These are phyloP conservation scores for Lipomyces mesembrius DNA, from an alignment of 805 yeast genomes.

Conservation along the genomic window DNA sequence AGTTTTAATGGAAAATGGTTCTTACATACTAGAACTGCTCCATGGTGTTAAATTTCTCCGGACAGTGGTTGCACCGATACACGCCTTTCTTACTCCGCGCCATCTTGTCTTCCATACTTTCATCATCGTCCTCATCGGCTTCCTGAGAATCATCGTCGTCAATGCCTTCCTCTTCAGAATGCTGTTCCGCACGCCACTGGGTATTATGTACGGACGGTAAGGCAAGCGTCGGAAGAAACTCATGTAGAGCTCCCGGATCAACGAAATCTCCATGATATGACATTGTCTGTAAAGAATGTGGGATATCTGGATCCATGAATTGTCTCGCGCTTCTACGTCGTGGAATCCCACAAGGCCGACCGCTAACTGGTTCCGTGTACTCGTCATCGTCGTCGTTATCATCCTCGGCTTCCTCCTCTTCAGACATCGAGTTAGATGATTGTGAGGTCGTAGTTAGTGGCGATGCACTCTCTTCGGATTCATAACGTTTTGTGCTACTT, in stretches of 20 bases:
- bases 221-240: not conserved
- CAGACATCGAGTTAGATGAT: not conserved
- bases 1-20: not conserved
- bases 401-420: not conserved
- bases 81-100: constrained; percentile 47
- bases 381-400: not conserved
- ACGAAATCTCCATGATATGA: not conserved
- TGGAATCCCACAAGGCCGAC: not conserved
- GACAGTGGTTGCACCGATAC: constrained; percentile 50
- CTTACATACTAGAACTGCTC: constrained; percentile 39
- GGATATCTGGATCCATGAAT: not conserved
- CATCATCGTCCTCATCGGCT: constrained; percentile 18
- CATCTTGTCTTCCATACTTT: constrained; percentile 18
- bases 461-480: not conserved
- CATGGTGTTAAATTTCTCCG: constrained; percentile 44
- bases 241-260: not conserved
- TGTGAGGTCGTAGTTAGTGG: not conserved
- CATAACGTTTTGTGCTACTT: not conserved
- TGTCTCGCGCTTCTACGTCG: not conserved
- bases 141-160: constrained; percentile 16
- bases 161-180: constrained; percentile 9
- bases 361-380: not conserved
- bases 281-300: not conserved
- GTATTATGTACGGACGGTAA: not conserved
- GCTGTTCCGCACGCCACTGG: constrained; percentile 1